phyloP scores from a whole-genome alignment of 2,329 filamentous ascomycete genomes.

The Atkinsonella texensis region DNA sequence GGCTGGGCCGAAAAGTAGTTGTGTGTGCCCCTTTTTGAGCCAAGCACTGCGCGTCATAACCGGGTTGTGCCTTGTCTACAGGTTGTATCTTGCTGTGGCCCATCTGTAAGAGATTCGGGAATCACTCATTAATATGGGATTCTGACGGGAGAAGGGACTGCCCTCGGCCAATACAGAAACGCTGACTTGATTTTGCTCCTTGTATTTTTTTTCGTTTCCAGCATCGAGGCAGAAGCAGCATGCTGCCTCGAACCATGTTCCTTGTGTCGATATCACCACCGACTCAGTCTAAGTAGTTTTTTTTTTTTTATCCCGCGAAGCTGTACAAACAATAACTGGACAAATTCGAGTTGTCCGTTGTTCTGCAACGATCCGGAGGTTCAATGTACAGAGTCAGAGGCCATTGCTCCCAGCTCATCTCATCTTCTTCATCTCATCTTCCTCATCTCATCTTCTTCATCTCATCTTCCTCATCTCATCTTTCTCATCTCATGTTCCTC shows the following conservation, averaged over 20 bases:
- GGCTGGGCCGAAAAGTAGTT: too few species aligned
- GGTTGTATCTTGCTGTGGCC: too few species aligned
- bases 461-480: too few species aligned
- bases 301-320: conserved; percentile 14
- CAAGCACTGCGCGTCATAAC: too few species aligned
- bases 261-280: conserved; percentile 16
- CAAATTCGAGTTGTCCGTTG: conserved; percentile 18
- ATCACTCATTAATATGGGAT: background rate
- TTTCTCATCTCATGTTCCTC: too few species aligned
- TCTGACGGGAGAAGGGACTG: background rate
- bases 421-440: too few species aligned
- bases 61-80: too few species aligned
- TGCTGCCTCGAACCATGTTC: conserved; percentile 18
- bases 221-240: background rate
- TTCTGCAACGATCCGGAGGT: conserved; percentile 19
- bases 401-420: too few species aligned
- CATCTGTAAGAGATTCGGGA: too few species aligned
- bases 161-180: background rate
- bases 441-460: too few species aligned
- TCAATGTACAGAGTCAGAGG: too few species aligned
- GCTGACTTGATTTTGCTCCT: background rate
- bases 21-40: too few species aligned
- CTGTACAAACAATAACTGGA: conserved; percentile 22
- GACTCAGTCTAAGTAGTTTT: conserved; percentile 19
- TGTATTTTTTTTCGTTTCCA: background rate